These are phyloP conservation scores for Megacollybia marginata DNA, from an alignment of 768 basidiomycete genomes.

Conservation along the genomic window DNA sequence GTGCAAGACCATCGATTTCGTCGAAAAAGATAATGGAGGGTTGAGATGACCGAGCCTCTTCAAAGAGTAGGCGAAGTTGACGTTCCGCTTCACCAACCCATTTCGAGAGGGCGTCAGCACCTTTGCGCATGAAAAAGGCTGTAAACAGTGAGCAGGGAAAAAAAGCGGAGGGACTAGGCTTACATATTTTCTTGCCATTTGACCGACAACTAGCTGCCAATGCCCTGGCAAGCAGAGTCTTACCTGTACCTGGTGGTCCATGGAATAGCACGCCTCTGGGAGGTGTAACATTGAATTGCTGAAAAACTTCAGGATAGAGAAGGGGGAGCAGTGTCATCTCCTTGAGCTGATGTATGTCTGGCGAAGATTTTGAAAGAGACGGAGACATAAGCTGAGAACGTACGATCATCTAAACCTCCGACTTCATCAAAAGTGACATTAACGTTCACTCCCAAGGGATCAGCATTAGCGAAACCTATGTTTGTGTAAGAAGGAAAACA, in stretches of 20 bases:
- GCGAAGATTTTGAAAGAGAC: conserved; percentile 1
- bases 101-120: conserved; percentile 95
- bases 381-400: conserved; percentile 14
- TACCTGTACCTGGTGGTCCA: conserved; percentile 98
- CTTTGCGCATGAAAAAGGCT: conserved; percentile 99
- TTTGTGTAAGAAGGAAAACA: conserved; percentile 10
- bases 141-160: not conserved
- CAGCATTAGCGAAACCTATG: conserved; percentile 84
- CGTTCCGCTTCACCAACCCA: conserved; percentile 99
- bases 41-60: conserved; percentile 87
- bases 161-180: not conserved
- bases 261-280: conserved; percentile 96
- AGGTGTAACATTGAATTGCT: conserved; percentile 88
- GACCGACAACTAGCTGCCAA: conserved; percentile 88
- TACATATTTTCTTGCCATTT: conserved; percentile 29
- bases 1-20: conserved; percentile 97
- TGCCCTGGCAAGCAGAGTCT: conserved; percentile 90
- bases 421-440: conserved; percentile 96
- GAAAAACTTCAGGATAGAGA: conserved; percentile 94
- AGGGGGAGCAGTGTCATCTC: conserved; percentile 97
- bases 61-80: conserved; percentile 89
- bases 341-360: conserved; percentile 93
- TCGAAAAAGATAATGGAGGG: conserved; percentile 99
- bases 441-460: conserved; percentile 89
- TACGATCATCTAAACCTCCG: conserved; percentile 92